Percentiles rank a stretch among this genome's conserved stretches.
phyloP scores from a whole-genome alignment of 257 asterid species.

The Solanum lycopersicoides region DNA sequence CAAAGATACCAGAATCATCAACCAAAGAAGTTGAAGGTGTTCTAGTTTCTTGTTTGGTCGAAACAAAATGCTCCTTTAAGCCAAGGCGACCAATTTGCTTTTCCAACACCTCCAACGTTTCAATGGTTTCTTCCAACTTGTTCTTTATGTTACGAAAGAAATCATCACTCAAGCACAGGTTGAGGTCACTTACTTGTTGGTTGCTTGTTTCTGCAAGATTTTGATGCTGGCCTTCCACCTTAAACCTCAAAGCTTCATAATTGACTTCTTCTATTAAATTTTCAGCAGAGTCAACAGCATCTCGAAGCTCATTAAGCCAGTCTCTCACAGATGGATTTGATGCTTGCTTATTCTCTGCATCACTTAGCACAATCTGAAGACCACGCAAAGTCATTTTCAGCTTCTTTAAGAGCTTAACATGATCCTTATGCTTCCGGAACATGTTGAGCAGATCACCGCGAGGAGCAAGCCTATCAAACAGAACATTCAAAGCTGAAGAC shows the following conservation, averaged over 20 bases:
- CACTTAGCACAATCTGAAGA: neutral
- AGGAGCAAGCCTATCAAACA: neutral
- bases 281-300: neutral
- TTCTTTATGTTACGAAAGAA: neutral
- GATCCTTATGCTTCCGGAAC: neutral
- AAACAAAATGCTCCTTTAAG: neutral
- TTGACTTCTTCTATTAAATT: neutral
- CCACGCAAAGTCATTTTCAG: neutral
- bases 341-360: neutral
- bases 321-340: neutral
- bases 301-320: neutral
- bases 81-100: neutral
- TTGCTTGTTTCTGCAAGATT: neutral
- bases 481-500: neutral
- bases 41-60: neutral
- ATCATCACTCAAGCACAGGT: neutral
- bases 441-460: neutral
- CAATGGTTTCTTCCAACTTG: neutral
- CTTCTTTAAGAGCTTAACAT: neutral
- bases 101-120: neutral
- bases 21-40: no score
- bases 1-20: neutral
- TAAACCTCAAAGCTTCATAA: neutral
- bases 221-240: neutral
- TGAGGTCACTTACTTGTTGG: neutral